Evolutionary conservation across 2,329 filamentous ascomycete species (phyloP).

Genomic region (Phoma sp.): DNA sequence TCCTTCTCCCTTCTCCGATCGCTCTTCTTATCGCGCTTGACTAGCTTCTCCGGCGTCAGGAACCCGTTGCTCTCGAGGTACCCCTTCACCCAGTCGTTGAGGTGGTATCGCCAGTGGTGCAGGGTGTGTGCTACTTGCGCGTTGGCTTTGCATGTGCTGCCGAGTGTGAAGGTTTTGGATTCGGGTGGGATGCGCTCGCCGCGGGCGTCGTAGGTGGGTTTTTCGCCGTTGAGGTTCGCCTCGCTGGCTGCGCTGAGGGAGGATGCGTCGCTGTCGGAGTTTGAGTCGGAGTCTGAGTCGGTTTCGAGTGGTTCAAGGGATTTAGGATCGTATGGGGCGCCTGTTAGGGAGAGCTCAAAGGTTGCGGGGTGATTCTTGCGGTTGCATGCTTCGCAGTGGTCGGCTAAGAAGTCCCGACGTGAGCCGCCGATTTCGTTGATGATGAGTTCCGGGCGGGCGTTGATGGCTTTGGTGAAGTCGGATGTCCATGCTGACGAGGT

Average conservation of each 20-base stretch:
- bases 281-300: slow-evolving; percentile 44
- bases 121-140: slow-evolving; percentile 75
- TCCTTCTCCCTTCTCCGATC: slow-evolving; percentile 65
- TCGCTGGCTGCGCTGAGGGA: slow-evolving; percentile 37
- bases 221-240: slow-evolving; percentile 29
- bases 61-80: slow-evolving; percentile 67
- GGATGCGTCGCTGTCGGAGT: slow-evolving; percentile 29
- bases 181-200: slow-evolving; percentile 41
- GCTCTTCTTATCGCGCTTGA: slow-evolving; percentile 68
- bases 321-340: slow-evolving; percentile 70
- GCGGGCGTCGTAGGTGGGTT: slow-evolving; percentile 32
- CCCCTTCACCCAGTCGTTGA: slow-evolving; percentile 75
- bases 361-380: slow-evolving; percentile 72
- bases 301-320: slow-evolving; percentile 69
- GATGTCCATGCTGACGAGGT: slow-evolving; percentile 73
- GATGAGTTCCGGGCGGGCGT: slow-evolving; percentile 67
- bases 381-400: slow-evolving; percentile 74
- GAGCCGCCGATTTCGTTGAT: slow-evolving; percentile 38
- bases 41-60: slow-evolving; percentile 64
- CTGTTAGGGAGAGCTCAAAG: slow-evolving; percentile 68
- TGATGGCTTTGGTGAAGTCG: slow-evolving; percentile 71
- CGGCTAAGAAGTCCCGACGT: slow-evolving; percentile 22
- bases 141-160: slow-evolving; percentile 63
- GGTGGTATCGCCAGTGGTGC: slow-evolving; percentile 76
- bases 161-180: slow-evolving; percentile 39